Evolutionary conservation across 192 early-diverging fungal genomes (phyloP), one percentile per base, ranked within the genome.

Genomic region (Diversispora epigaea): DNA sequence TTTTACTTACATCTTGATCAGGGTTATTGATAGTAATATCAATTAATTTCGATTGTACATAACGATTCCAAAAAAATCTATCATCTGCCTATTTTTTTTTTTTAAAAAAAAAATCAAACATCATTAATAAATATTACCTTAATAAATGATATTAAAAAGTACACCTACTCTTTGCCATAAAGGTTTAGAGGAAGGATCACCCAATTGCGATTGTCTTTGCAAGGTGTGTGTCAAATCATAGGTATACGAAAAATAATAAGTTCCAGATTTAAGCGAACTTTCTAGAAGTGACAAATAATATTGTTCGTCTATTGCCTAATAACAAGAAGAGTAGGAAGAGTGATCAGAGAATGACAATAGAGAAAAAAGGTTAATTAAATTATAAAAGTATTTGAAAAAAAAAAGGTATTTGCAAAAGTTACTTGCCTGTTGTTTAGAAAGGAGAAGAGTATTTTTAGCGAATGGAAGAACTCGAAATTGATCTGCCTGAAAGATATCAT

Each of bases 11-110:
- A 65, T 80, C 84, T 19, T 85, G 77, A 44, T 85, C 83, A 22
- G 81, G 73, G 54, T 81, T 75, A 19, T 73, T 76, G 21, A 67
- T 19, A 4, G 84, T 80, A 41, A 86, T 62, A 6, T 92, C 83
- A 69, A 93, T 94, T 40, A 97, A 81, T 61, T 89, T 85, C 65
- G 87, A 77, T 41, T 86, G 81, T 21, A 95, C 79, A 56, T 88
- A 85, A 40, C 81, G 84, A 84, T 98, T 99, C 93, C 91, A 99
- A 79, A 96, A 98, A 82, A 98, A 99, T 61, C 94, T 86, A 64
- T 96, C 93, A 81, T 96, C 94, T 22, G 95, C 92, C 86, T 93
- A 68, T 25, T 50, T 63, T 49, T 50, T 63, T 49, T n/a, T 12
- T 22, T 43, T n/a, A 32, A 43, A 64, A 71, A 45, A 52, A 66